Base-by-base conservation (phyloP, 108 stramenopile species). In the Cyclotella sp. region DNA sequence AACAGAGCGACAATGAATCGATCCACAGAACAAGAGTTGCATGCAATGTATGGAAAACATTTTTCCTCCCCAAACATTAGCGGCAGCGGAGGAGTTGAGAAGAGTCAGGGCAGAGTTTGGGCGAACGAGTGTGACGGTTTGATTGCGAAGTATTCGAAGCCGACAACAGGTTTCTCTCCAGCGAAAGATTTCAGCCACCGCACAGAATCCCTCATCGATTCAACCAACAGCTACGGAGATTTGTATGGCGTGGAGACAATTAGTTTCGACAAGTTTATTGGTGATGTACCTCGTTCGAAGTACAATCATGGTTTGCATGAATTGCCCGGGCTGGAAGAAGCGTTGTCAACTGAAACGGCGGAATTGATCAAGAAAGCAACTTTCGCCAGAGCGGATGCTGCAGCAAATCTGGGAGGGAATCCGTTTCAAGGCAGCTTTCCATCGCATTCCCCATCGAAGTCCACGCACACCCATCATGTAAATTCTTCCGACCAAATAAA, bases 31-130 rank as follows among this genome's bases (percentile, higher is more conserved):
- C 45, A 47, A 65, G 24, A 40, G 45, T 26, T 65, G 64, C 64
- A 65, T 26, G 1, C 64, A n/a, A 65, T 65, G 64, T 47, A 65
- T 47, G 64, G 64, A n/a, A 65, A 65, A 7, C 43, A 27, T 24
- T 63, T 42, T 12, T 49, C 64, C 45, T 26, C 64, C 0, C 64
- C 9, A n/a, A 27, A 24, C 26, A 22, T 16, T 26, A 47, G 64
- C 43, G 46, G 30, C 64, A 2, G 4, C 22, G 24, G 16, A 46
- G 8, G 1, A 4, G 57, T 14, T 8, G 24, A 18, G 6, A 49
- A 5, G 0, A 22, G 27, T 22, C 13, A 58, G 22, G 27, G 57
- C 14, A 24, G 14, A 18, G 57, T 14, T 27, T 14, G 43, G 15
- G 3, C 6, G 16, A 22, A 22, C 22, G 24, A 26, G 2, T 47